Percentiles rank a stretch among this genome's conserved stretches.
phyloP scores from a whole-genome alignment of 2,329 filamentous ascomycete species.

The Scedosporium aurantiacum region DNA sequence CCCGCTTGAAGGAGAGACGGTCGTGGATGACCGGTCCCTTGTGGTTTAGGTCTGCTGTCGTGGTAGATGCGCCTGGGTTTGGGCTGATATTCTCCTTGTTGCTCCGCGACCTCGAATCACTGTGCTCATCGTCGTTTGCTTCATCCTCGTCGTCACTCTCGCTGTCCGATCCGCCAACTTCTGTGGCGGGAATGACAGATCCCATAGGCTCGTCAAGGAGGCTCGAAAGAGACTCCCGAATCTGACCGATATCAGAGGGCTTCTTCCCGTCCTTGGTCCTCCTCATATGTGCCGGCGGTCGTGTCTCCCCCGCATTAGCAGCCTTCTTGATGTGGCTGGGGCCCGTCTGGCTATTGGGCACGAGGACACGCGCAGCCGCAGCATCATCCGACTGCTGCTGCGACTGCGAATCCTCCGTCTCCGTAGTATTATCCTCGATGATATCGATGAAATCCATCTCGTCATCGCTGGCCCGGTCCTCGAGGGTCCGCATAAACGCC shows the following conservation, averaged over 20 bases:
- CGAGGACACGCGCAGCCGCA: conserved; percentile 19
- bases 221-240: conserved; percentile 73
- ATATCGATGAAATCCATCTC: conserved; percentile 65
- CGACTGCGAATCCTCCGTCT: conserved; percentile 21
- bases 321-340: conserved; percentile 20
- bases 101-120: conserved; percentile 13
- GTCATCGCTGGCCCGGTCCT: conserved; percentile 67
- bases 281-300: conserved; percentile 49
- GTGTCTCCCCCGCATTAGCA: conserved; percentile 26
- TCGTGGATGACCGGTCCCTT: conserved; percentile 48
- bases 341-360: conserved; percentile 41
- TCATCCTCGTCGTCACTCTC: conserved; percentile 31
- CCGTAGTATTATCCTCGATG: conserved; percentile 13
- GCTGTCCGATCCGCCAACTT: conserved; percentile 20
- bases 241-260: conserved; percentile 65
- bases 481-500: conserved; percentile 82
- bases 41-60: conserved; percentile 23
- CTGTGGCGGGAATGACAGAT: conserved; percentile 37
- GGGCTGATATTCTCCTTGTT: conserved; percentile 41
- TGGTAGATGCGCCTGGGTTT: conserved; percentile 15
- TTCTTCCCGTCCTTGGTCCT: conserved; percentile 53
- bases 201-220: conserved; percentile 59
- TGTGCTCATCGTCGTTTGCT: conserved; percentile 11
- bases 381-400: conserved; percentile 17
- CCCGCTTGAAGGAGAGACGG: conserved; percentile 59